phyloP scores from a whole-genome alignment of 1,139 yeast species.

The Kodamaea anthophila region DNA sequence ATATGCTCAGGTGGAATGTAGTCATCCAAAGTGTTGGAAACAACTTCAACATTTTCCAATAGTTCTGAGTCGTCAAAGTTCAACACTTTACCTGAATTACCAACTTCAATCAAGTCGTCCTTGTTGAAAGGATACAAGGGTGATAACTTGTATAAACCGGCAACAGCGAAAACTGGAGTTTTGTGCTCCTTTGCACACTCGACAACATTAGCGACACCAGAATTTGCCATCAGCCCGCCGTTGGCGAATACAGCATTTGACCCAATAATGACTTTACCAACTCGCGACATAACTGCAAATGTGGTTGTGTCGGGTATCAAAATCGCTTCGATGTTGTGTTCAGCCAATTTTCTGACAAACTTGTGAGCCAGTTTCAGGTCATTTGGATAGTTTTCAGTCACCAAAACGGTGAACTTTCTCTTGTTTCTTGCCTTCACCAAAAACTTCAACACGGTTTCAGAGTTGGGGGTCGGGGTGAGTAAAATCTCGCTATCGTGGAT shows the following conservation, averaged over 20 bases:
- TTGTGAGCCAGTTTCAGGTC: slow-evolving; percentile 67
- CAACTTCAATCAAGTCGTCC: slow-evolving; percentile 85
- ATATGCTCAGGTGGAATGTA: slow-evolving; percentile 92
- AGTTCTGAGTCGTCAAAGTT: slow-evolving; percentile 60
- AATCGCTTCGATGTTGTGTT: slow-evolving; percentile 83
- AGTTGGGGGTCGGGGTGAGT: slow-evolving; percentile 89
- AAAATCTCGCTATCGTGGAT: slow-evolving; percentile 92
- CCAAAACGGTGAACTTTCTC: slow-evolving; percentile 86
- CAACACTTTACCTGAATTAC: slow-evolving; percentile 82
- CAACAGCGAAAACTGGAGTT: slow-evolving; percentile 93
- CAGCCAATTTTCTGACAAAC: slow-evolving; percentile 75
- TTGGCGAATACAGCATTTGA: slow-evolving; percentile 90
- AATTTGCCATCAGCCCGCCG: slow-evolving; percentile 86
- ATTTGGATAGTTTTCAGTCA: slow-evolving; percentile 91
- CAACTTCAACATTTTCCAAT: slow-evolving; percentile 67
- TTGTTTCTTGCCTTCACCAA: slow-evolving; percentile 81
- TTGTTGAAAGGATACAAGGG: slow-evolving; percentile 93
- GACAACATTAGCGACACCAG: slow-evolving; percentile 90
- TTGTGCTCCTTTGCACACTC: slow-evolving; percentile 93
- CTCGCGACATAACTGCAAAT: slow-evolving; percentile 94
- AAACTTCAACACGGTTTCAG: slow-evolving; percentile 83
- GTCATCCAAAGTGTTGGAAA: slow-evolving; percentile 87
- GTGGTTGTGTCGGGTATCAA: slow-evolving; percentile 90
- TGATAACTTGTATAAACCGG: slow-evolving; percentile 88
- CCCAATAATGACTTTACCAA: slow-evolving; percentile 92